These are phyloP conservation scores for Solanum hybrid DNA, from an alignment of 305 asterid species.

Conservation along the genomic window DNA sequence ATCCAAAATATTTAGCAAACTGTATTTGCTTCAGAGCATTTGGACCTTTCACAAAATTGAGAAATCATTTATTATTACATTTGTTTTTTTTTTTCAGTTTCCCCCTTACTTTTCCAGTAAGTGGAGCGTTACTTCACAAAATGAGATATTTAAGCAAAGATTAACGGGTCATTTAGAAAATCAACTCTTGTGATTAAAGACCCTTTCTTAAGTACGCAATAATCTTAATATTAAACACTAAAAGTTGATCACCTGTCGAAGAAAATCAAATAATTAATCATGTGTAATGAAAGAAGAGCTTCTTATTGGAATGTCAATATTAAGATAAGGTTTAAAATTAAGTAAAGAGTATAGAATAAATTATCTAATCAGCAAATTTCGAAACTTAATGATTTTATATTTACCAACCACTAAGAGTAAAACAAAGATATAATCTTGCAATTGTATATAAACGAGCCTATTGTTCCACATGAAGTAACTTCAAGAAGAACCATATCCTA, in stretches of 20 bases:
- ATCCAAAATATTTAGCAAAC: neutral
- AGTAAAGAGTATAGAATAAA: slow-evolving; percentile 13
- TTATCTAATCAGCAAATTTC: slow-evolving; percentile 22
- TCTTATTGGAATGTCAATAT: slow-evolving; percentile 23
- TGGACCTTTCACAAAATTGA: neutral
- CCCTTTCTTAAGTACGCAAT: neutral
- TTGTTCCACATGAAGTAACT: neutral
- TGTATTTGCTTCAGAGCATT: neutral
- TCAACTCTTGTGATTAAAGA: neutral
- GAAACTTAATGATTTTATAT: slow-evolving; percentile 17
- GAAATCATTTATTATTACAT: neutral
- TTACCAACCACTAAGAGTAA: neutral
- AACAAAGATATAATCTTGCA: slow-evolving; percentile 2
- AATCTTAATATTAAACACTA: neutral
- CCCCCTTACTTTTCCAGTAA: neutral
- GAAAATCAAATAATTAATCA: neutral
- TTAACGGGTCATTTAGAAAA: neutral
- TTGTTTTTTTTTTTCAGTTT: neutral
- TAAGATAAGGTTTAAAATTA: slow-evolving; percentile 18
- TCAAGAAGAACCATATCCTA: neutral
- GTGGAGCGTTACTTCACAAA: neutral
- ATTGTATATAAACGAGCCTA: neutral
- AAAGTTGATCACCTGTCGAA: neutral
- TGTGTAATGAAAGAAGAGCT: slow-evolving; percentile 1
- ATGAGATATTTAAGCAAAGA: neutral